Evolutionary conservation across 1,139 yeast species (phyloP), one percentile per base, ranked within the genome.

Genomic region (Suhomyces choctaworum): DNA sequence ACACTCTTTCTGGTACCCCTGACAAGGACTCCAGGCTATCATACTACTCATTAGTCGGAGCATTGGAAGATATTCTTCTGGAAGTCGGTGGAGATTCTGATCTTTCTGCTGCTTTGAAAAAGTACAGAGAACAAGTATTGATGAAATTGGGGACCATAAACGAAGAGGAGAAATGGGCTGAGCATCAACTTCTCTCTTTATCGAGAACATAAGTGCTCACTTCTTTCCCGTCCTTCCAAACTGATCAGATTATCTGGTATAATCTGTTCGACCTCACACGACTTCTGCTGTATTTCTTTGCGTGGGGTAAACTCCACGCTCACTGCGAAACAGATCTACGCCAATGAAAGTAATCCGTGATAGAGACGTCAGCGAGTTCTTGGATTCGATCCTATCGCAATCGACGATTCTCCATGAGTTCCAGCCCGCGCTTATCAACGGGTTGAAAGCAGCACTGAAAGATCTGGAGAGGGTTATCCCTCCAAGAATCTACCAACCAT

Each of bases 401-500:
- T 42, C 52, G 4, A 32, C 56, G 5, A 42, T 66, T 9, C 41
- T 60, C 8, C 20, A 48, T 4, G 43, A 44, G 10, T 63, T 51
- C 42, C 66, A 61, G 32, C 68, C 64, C 1, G 44, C 50, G 3
- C 52, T 66, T 16, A 29, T 62, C 16, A 29, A 40, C 2, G 57
- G 66, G 1, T 50, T 66, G 26, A 23, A 36, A 12, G 47, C 45
- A 1, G 56, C 54, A 33, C 45, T 51, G 13, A 19, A 36, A 2
- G 43, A 56, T 34, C 65, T 66, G 6, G 48, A 49, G 19, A 40
- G 42, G n/a, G 52, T 58, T n/a, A 59, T 64, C 4, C 74, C 73
- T 4, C 67, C 65, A 3, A 45, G 73, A 36, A 60, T 55, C 3
- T 64, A 58, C 2, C 57, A 52, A 27, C 27, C 45, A 4, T 52